phyloP scores from a whole-genome alignment of 2,329 filamentous ascomycete species.

The Neonectria faginata region DNA sequence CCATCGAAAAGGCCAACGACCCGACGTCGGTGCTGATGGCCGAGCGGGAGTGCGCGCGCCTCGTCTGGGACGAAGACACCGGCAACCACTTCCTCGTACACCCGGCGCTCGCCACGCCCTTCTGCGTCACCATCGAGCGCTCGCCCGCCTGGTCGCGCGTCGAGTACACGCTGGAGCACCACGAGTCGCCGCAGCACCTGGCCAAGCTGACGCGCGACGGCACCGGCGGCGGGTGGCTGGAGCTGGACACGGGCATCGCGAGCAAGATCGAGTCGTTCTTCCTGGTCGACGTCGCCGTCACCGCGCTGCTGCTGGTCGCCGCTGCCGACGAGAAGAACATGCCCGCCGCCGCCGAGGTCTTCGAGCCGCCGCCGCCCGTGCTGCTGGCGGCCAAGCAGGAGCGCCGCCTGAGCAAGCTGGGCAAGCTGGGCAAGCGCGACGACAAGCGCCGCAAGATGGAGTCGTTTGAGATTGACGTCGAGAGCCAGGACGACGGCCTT shows the following conservation, averaged over 20 bases:
- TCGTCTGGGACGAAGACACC: conserved; percentile 77
- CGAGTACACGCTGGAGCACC: conserved; percentile 74
- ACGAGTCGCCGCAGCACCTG: conserved; percentile 70
- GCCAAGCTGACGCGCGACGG: conserved; percentile 71
- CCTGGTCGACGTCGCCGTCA: conserved; percentile 71
- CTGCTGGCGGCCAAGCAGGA: conserved; percentile 41
- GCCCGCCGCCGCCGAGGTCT: conserved; percentile 59
- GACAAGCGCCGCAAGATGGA: conserved; percentile 59
- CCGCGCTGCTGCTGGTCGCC: conserved; percentile 70
- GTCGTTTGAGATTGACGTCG: conserved; percentile 70
- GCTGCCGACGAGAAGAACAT: conserved; percentile 65
- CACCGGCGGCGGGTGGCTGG: conserved; percentile 69
- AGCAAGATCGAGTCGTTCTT: conserved; percentile 71
- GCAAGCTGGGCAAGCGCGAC: conserved; percentile 48
- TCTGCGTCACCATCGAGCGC: conserved; percentile 69
- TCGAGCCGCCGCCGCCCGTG: conserved; percentile 67
- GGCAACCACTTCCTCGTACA: conserved; percentile 72
- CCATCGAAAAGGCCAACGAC: conserved; percentile 70
- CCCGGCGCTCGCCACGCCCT: conserved; percentile 71
- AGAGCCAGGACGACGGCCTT: conserved; percentile 67
- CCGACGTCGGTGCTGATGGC: conserved; percentile 70
- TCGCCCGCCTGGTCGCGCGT: conserved; percentile 69
- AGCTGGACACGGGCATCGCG: conserved; percentile 71
- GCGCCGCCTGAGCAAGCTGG: conserved; percentile 47
- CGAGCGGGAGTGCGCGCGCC: conserved; percentile 74